Percentiles rank a stretch among this genome's conserved stretches.
Conservation (phyloP, 2,329 filamentous ascomycete species). For the Ceratocystis variospora region DNA sequence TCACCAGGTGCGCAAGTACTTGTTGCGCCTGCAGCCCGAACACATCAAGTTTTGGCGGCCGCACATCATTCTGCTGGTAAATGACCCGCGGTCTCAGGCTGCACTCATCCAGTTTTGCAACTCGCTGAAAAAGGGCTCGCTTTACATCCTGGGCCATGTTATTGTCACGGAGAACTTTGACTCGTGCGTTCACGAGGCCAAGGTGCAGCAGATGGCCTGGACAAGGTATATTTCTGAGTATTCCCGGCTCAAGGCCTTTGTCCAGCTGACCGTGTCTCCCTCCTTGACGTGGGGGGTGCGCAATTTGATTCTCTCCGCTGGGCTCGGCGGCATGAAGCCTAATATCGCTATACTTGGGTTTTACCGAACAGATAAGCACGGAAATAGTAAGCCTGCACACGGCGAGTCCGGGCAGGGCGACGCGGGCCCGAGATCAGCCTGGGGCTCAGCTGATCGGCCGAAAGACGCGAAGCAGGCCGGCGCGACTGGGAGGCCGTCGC, state of each 20-base stretch:
- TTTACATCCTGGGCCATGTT: conserved; percentile 78
- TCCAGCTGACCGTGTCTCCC: conserved; percentile 73
- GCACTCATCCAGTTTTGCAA: conserved; percentile 85
- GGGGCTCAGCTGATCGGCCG: neutral
- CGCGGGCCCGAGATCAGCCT: neutral
- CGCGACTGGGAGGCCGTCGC: no score
- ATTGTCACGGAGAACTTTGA: conserved; percentile 76
- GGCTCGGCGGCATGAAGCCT: conserved; percentile 74
- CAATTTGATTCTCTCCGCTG: conserved; percentile 68
- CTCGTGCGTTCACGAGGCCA: conserved; percentile 64
- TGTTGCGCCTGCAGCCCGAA: conserved; percentile 68
- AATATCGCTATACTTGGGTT: conserved; percentile 75
- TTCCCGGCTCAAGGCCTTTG: conserved; percentile 76
- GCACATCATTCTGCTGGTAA: conserved; percentile 72
- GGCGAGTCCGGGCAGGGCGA: neutral
- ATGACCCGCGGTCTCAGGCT: conserved; percentile 67
- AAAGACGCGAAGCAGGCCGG: no score
- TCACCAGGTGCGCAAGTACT: conserved; percentile 70
- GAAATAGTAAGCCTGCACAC: neutral
- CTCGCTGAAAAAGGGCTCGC: conserved; percentile 70
- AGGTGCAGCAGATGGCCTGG: conserved; percentile 69
- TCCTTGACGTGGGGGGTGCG: conserved; percentile 72
- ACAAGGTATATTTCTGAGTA: conserved; percentile 71
- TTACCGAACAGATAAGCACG: conserved; percentile 64
- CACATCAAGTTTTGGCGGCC: conserved; percentile 92